A percentile compares a stretch with the other conserved stretches of the same genome.
Conservation (phyloP, 148 eudicot species). For the Hydrangea macrophylla region DNA sequence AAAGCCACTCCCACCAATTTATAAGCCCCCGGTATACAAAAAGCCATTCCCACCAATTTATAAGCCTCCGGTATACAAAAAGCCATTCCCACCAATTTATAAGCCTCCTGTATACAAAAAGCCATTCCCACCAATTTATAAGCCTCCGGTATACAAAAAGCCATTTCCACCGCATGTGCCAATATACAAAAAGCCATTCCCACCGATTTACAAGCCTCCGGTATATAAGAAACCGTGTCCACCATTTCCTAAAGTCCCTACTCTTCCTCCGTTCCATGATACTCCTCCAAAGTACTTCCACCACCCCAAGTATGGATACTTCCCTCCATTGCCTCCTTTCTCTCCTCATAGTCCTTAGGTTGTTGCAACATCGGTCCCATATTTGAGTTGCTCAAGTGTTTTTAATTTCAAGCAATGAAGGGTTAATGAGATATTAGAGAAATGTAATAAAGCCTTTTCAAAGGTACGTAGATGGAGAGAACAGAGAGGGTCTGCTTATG, state of each 20-base stretch:
- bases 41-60: background rate
- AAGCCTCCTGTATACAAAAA: slow-evolving; percentile 5
- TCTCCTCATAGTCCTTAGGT: slow-evolving; percentile 13
- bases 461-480: background rate
- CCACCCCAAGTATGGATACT: slow-evolving; percentile 18
- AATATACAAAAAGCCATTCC: background rate
- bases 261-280: slow-evolving; percentile 21
- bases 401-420: background rate
- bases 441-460: background rate
- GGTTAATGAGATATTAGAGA: background rate
- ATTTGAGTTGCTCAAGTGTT: background rate
- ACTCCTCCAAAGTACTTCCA: slow-evolving; percentile 24
- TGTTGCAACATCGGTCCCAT: background rate
- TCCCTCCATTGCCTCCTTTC: slow-evolving; percentile 17
- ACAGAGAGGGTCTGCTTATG: background rate
- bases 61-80: slow-evolving; percentile 4
- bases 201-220: slow-evolving; percentile 14
- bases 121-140: slow-evolving; percentile 1
- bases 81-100: slow-evolving; percentile 13
- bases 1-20: slow-evolving; percentile 1
- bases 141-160: slow-evolving; percentile 3
- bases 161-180: slow-evolving; percentile 6
- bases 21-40: background rate
- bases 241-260: slow-evolving; percentile 22
- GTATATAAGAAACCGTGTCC: slow-evolving; percentile 33